Evolutionary conservation across 2,329 filamentous ascomycete species (phyloP), one percentile per base, ranked within the genome.

Genomic region (Ceratocystis papillata): DNA sequence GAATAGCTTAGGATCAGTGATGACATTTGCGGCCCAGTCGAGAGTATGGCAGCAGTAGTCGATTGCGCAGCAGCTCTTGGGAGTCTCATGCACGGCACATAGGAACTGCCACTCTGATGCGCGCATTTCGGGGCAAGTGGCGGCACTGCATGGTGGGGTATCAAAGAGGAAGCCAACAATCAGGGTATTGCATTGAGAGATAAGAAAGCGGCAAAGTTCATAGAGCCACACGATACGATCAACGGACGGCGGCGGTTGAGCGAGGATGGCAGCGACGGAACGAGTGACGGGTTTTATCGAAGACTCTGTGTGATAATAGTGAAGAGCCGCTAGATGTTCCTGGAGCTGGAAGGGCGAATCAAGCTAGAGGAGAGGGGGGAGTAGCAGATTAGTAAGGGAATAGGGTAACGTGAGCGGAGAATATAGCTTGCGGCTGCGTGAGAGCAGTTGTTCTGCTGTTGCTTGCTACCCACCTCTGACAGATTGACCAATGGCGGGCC

Each of bases 41-140:
- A 99, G 86, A 0, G 94, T 99, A 75, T 99, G 94, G 75, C 93
- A 97, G 81, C 92, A 96, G 78, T 99, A 99, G 77, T 99, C 94
- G 73, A 99, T 96, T 63, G 94, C 94, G 76, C 93, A 96, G 79
- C 94, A 99, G 72, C 88, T 89, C 78, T 97, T 97, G 62, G 94
- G 94, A 62, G 91, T 88, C 73, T 97, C 93, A 75, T 99, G 94
- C 2, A 97, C 94, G 63, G 94, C 94, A 78, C 94, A 99, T 61
- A 99, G 84, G 73, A 97, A 99, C 77, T 99, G 94, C 94, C 94
- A 99, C 79, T 99, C 93, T 37, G 89, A 94, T 1, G 94, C 94
- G 73, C 94, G 91, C 94, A 99, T 99, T 77, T 99, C 94, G 41
- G 92, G 91, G 73, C 94, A 99, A 1, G 94, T 96, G 69, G 82